A percentile compares a stretch with the other conserved stretches of the same genome.
These are phyloP conservation scores for Chloromonas sp. DNA, from an alignment of 163 green algal genomes.

Conservation along the genomic window DNA sequence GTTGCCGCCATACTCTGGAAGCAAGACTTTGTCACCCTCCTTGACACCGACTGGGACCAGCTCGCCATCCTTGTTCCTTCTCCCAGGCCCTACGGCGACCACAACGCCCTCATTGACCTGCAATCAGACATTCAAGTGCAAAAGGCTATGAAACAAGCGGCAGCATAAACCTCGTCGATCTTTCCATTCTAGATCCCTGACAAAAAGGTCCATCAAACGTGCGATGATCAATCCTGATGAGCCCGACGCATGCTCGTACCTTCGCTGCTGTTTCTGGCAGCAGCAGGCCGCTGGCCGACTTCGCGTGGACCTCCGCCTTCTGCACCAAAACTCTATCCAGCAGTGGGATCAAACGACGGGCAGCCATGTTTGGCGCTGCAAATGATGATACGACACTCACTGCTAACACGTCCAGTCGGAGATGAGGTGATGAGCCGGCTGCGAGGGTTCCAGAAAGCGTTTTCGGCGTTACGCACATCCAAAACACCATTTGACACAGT, in stretches of 20 bases:
- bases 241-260: conserved; percentile 33
- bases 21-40: conserved; percentile 87
- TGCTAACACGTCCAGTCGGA: background rate
- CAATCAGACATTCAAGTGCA: background rate
- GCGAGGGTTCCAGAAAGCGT: no score
- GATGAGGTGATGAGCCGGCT: no score
- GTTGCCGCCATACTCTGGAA: conserved; percentile 86
- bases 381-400: background rate
- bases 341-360: conserved; percentile 71
- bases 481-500: no score
- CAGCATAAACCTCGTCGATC: background rate
- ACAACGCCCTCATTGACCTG: conserved; percentile 89
- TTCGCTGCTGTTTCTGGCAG: conserved; percentile 77
- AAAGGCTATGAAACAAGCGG: background rate
- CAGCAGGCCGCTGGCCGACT: conserved; percentile 72
- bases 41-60: conserved; percentile 73
- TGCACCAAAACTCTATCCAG: conserved; percentile 83
- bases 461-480: no score
- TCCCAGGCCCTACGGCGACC: conserved; percentile 75
- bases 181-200: background rate
- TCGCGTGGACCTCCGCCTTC: conserved; percentile 65
- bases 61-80: conserved; percentile 66
- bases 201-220: background rate
- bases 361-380: conserved; percentile 25
- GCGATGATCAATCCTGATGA: background rate